A percentile compares a stretch with the other conserved stretches of the same genome.
These are phyloP conservation scores for Vitis hybrid DNA, from an alignment of 177 flowering plant species.

Conservation along the genomic window DNA sequence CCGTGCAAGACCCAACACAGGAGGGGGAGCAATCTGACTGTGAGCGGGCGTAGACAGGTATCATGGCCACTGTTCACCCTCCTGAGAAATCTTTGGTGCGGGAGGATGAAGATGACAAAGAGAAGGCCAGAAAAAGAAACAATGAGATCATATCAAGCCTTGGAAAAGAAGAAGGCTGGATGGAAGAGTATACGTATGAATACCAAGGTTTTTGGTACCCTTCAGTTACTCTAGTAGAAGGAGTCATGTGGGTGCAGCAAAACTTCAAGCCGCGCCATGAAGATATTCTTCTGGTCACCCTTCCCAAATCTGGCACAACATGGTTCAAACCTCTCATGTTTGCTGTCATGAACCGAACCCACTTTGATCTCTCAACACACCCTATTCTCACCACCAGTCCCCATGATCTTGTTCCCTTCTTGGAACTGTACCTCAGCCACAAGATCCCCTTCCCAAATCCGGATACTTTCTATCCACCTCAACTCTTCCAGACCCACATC, in stretches of 20 bases:
- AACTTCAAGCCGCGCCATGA: slow-evolving; percentile 13
- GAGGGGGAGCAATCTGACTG: too few species aligned
- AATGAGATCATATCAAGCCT: slow-evolving; percentile 4
- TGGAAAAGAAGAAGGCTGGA: slow-evolving; percentile 5
- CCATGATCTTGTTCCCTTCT: slow-evolving; percentile 16
- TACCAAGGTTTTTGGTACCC: slow-evolving; percentile 14
- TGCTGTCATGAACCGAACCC: not conserved
- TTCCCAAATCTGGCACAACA: slow-evolving; percentile 12
- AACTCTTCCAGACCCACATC: slow-evolving; percentile 7
- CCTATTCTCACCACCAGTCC: slow-evolving; percentile 11
- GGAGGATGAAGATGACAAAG: not conserved
- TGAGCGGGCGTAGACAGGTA: too few species aligned
- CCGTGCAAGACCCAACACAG: too few species aligned
- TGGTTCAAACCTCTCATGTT: slow-evolving; percentile 14
- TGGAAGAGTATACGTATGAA: not conserved
- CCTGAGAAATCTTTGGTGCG: too few species aligned
- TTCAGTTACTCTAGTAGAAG: not conserved
- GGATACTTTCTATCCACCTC: not conserved
- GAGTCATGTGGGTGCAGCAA: not conserved
- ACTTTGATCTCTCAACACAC: not conserved
- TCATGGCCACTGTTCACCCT: too few species aligned
- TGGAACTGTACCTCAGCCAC: not conserved
- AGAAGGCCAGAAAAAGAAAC: not conserved
- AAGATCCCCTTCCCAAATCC: not conserved
- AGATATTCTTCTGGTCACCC: slow-evolving; percentile 10